Base-by-base conservation (phyloP, 2,329 filamentous ascomycete species). In the Scedosporium aurantiacum region DNA sequence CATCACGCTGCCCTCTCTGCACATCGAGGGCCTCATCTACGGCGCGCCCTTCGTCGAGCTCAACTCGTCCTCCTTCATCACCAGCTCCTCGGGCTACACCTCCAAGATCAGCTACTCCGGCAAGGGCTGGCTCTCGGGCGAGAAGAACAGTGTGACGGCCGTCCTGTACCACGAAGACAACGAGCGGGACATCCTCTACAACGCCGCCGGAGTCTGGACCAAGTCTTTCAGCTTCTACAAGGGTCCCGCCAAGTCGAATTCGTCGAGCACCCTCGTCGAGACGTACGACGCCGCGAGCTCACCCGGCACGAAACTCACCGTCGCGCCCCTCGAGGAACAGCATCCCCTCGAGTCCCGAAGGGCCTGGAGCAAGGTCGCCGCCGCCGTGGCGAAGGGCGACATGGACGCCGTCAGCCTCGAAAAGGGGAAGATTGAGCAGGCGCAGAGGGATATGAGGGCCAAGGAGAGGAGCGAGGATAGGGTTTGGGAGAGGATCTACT, bases 51-150 rank as follows among this genome's bases (percentile, higher is more conserved):
- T 94, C 70, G 88, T 97, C 65, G 94, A 99, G 74, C 82, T 97
- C 52, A 91, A 96, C 70, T 87, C 88, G 68, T 84, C 82, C 63
- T 91, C 89, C 67, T 90, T 89, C 75, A 97, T 99, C 68, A 84
- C 86, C 61, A 94, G 90, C 65, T 94, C 88, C 25, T 88, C 87
- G 2, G 93, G 94, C 60, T 97, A 88, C 76, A 88, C 91, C 4
- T 84, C 90, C 65, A 92, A 91, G 76, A 89, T 97, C 69, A 91
- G 96, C 72, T 99, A 96, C 78, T 89, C 85, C 64, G 92, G 93
- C 69, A 93, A 91, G 72, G 93, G 93, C 62, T 99, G 93, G 93
- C 75, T 99, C 8, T 91, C 88, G 55, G 94, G 93, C 66, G 96
- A 96, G 81, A 97, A 96, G 79, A 97, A 97, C 77, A 89, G 82